phyloP scores from a whole-genome alignment of 2,329 filamentous ascomycete genomes.

The Fonsecaea nubica region DNA sequence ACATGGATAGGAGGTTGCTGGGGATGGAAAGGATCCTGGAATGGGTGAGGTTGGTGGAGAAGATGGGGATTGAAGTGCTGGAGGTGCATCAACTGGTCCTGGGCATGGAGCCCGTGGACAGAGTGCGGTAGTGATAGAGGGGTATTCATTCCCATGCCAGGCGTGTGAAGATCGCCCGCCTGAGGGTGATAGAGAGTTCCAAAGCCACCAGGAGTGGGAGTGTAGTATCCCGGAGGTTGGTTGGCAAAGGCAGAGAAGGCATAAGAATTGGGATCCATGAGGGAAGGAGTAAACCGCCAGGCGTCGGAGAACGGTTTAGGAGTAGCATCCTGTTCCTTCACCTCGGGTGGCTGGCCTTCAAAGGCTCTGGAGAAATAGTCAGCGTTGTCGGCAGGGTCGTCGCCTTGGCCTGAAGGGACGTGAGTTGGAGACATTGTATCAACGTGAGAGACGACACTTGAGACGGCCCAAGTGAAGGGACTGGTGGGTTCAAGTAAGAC shows the following conservation, averaged over 20 bases:
- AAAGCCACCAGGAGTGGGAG: constrained; percentile 80
- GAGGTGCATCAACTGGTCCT: constrained; percentile 67
- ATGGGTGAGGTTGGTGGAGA: constrained; percentile 40
- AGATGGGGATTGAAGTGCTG: constrained; percentile 68
- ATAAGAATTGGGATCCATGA: constrained; percentile 85
- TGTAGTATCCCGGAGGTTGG: constrained; percentile 83
- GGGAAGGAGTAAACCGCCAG: constrained; percentile 86
- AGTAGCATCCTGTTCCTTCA: constrained; percentile 72
- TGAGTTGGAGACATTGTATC: constrained; percentile 30
- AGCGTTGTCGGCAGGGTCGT: constrained; percentile 22
- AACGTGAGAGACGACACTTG: constrained; percentile 12
- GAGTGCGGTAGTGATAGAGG: constrained; percentile 79
- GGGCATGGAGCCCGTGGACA: constrained; percentile 67
- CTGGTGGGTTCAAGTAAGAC: constrained; percentile 29
- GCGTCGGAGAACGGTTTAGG: constrained; percentile 79
- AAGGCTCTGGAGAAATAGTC: constrained; percentile 48
- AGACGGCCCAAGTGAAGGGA: constrained; percentile 16
- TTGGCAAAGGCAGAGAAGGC: constrained; percentile 80
- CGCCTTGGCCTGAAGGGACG: constrained; percentile 21
- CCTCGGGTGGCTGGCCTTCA: constrained; percentile 52
- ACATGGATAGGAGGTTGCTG: constrained; percentile 34
- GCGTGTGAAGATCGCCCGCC: constrained; percentile 86
- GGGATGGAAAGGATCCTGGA: constrained; percentile 35
- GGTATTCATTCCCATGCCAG: constrained; percentile 74
- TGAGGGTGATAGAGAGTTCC: constrained; percentile 82